Evolutionary conservation across 2,329 filamentous ascomycete genomes (phyloP), one percentile per base, ranked within the genome.

Genomic region (Aspergillus ochraceoroseus): DNA sequence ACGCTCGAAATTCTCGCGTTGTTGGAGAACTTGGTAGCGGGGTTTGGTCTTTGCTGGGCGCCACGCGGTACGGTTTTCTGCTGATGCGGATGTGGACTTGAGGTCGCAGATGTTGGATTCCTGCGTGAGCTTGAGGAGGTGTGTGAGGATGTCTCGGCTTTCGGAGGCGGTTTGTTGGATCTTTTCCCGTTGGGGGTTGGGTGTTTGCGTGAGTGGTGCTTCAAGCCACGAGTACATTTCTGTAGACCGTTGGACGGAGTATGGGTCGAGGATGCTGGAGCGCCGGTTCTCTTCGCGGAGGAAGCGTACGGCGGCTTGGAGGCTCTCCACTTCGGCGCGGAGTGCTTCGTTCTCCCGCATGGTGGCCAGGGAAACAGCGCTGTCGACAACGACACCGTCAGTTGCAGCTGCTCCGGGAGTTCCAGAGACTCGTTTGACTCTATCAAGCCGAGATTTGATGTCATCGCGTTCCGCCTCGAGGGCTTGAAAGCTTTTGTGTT

Each of bases 241-340:
- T 7, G 59, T 60, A 7, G 62, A 61, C 35, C 62, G 57, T 44
- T 67, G 64, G 20, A 68, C 53, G 8, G 66, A 67, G 48, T 65
- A 67, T 2, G 66, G 65, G 40, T 68, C 64, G 32, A 66, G 58
- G 14, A 66, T 55, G 33, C 58, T 66, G 14, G 58, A 52, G 17
- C 64, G 65, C 17, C 64, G 62, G 43, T 68, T 71, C 35, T 72
- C 69, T 37, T 67, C 63, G 22, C 67, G 66, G 5, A 71, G 53
- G 51, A 65, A 70, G 32, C 69, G 66, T 5, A 71, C 64, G 1
- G 68, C 66, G n/a, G 67, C 62, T 56, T 71, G 67, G 8, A 72
- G 61, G 46, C 58, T 65, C 36, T 55, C 54, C 13, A 71, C 62
- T 44, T 72, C 69, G 9, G 62, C 54, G 18, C 67, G 63, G 17